Percentiles rank a stretch among this genome's conserved stretches.
These are phyloP conservation scores for Ceratocystis harringtonii DNA, from an alignment of 2,329 filamentous ascomycete genomes.

Conservation along the genomic window DNA sequence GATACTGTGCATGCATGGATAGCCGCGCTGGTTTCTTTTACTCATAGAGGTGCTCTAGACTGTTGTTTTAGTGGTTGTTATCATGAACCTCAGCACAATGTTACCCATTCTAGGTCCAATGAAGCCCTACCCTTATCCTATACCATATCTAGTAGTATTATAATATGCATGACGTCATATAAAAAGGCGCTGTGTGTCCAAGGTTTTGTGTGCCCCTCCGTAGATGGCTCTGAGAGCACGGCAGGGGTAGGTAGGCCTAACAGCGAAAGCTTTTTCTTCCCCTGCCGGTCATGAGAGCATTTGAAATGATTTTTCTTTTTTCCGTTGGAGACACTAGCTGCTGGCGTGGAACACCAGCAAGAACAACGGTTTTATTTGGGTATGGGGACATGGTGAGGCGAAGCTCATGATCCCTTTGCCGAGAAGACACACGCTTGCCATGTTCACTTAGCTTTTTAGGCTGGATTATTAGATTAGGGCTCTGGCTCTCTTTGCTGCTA, in stretches of 20 bases:
- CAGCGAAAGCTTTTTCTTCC: neutral
- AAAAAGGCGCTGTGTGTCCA: neutral
- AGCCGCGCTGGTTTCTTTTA: neutral
- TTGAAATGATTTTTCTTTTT: neutral
- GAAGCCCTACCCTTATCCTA: neutral
- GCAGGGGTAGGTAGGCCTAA: neutral
- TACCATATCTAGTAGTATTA: neutral
- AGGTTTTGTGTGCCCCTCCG: neutral
- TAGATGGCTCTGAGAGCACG: neutral
- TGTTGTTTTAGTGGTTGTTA: neutral
- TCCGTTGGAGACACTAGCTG: neutral
- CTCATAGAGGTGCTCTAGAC: neutral
- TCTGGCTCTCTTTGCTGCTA: neutral
- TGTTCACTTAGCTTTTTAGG: neutral
- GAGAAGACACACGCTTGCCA: slow-evolving; percentile 6
- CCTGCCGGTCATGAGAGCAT: neutral
- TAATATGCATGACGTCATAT: neutral
- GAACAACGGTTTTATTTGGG: neutral
- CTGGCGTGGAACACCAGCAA: neutral
- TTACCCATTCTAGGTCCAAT: neutral
- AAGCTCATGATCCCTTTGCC: neutral
- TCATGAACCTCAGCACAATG: neutral
- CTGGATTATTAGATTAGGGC: neutral
- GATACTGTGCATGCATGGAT: neutral
- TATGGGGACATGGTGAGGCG: neutral